A percentile compares a stretch with the other conserved stretches of the same genome.
These are phyloP conservation scores for Magnolia kwangsiensis DNA, from an alignment of 164 flowering plant species.

Conservation along the genomic window DNA sequence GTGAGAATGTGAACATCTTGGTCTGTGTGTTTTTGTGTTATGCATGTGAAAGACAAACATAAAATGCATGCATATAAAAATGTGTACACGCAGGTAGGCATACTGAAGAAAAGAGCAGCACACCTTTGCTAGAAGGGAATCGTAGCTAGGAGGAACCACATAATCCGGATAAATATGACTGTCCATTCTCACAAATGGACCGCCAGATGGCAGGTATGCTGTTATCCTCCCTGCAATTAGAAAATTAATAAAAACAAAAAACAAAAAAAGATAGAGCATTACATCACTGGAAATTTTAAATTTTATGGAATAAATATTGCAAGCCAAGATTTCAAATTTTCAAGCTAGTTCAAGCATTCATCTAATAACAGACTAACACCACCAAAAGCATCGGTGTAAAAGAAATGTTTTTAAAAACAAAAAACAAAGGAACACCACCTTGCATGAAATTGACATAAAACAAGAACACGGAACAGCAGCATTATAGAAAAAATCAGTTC, in stretches of 20 bases:
- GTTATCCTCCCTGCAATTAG: conserved; percentile 75
- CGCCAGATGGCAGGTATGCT: conserved; percentile 90
- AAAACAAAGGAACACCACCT: no score
- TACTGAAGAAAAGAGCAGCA: conserved; percentile 8
- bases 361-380: not conserved
- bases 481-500: no score
- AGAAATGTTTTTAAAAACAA: no score
- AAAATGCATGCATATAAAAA: not conserved
- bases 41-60: not conserved
- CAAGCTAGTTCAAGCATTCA: not conserved
- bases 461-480: no score
- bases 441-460: no score
- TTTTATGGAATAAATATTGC: not conserved
- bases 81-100: not conserved
- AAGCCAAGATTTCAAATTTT: not conserved
- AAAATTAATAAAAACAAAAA: not conserved
- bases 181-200: conserved; percentile 98
- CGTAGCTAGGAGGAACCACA: conserved; percentile 98
- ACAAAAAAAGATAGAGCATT: not conserved
- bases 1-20: not conserved
- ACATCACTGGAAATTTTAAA: not conserved
- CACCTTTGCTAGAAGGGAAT: conserved; percentile 95
- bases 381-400: no score
- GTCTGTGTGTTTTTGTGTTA: not conserved
- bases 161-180: conserved; percentile 96